A percentile compares a stretch with the other conserved stretches of the same genome.
phyloP scores from a whole-genome alignment of 2,329 filamentous ascomycete species.

The Coleophoma crateriformis region DNA sequence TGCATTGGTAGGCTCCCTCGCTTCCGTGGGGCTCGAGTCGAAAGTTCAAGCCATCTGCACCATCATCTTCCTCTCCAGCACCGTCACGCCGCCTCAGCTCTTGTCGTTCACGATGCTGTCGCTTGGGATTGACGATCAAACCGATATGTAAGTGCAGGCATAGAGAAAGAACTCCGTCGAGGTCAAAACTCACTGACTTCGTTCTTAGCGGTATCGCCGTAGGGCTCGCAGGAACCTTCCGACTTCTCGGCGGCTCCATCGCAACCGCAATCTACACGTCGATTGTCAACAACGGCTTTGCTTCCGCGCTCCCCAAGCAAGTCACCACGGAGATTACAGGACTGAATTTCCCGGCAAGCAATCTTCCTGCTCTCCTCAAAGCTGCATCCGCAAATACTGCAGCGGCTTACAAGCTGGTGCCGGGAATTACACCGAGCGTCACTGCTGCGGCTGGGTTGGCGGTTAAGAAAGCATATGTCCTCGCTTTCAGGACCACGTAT shows the following conservation, averaged over 20 bases:
- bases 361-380: neutral
- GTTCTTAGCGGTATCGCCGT: slow-evolving; percentile 26
- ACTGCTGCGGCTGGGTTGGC: slow-evolving; percentile 22
- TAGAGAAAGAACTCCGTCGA: neutral
- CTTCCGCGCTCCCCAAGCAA: slow-evolving; percentile 17
- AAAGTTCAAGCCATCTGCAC: slow-evolving; percentile 29
- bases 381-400: neutral
- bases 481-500: slow-evolving; percentile 28
- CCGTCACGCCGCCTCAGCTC: slow-evolving; percentile 27
- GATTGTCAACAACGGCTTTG: slow-evolving; percentile 27
- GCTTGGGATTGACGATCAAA: slow-evolving; percentile 29
- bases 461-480: slow-evolving; percentile 27
- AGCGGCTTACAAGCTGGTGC: slow-evolving; percentile 1
- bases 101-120: slow-evolving; percentile 30
- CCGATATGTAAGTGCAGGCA: slow-evolving; percentile 23
- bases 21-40: slow-evolving; percentile 26
- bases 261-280: slow-evolving; percentile 32
- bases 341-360: neutral
- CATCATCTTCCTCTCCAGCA: slow-evolving; percentile 24
- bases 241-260: slow-evolving; percentile 31
- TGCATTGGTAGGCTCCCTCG: slow-evolving; percentile 29
- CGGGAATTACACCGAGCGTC: slow-evolving; percentile 22
- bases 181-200: neutral
- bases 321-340: slow-evolving; percentile 27
- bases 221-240: slow-evolving; percentile 30